phyloP scores from a whole-genome alignment of 345 rosid genomes.

The Brassica juncea region DNA sequence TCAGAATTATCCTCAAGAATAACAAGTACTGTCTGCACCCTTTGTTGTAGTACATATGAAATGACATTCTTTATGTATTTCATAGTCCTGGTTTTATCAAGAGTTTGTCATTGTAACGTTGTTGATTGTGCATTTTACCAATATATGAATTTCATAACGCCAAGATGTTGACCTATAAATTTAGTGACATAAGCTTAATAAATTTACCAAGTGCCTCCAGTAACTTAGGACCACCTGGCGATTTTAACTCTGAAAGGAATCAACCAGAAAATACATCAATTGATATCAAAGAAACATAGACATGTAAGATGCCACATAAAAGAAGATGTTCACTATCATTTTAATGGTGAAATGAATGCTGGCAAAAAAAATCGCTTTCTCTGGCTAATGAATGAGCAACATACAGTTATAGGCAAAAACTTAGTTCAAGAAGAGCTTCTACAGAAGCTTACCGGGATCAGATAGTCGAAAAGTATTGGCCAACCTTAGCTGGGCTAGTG shows the following conservation, averaged over 20 bases:
- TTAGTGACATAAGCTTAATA: constrained; percentile 7
- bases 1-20: constrained; percentile 10
- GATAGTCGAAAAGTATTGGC: constrained; percentile 67
- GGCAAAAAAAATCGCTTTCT: neutral
- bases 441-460: constrained; percentile 55
- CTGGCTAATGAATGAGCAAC: constrained; percentile 6
- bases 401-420: neutral
- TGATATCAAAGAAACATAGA: neutral
- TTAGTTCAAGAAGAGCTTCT: constrained; percentile 4
- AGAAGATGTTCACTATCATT: neutral
- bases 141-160: constrained; percentile 10
- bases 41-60: constrained; percentile 9
- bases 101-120: neutral
- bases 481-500: constrained; percentile 75
- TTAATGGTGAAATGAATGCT: neutral
- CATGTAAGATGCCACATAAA: constrained; percentile 7
- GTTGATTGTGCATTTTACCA: neutral
- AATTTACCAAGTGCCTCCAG: constrained; percentile 88
- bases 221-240: constrained; percentile 78
- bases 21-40: constrained; percentile 2
- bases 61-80: neutral
- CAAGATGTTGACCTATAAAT: constrained; percentile 2
- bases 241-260: constrained; percentile 68
- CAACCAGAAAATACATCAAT: constrained; percentile 5
- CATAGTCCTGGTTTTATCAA: neutral